phyloP scores from a whole-genome alignment of 2,329 filamentous ascomycete genomes.

The Diaporthe citri region DNA sequence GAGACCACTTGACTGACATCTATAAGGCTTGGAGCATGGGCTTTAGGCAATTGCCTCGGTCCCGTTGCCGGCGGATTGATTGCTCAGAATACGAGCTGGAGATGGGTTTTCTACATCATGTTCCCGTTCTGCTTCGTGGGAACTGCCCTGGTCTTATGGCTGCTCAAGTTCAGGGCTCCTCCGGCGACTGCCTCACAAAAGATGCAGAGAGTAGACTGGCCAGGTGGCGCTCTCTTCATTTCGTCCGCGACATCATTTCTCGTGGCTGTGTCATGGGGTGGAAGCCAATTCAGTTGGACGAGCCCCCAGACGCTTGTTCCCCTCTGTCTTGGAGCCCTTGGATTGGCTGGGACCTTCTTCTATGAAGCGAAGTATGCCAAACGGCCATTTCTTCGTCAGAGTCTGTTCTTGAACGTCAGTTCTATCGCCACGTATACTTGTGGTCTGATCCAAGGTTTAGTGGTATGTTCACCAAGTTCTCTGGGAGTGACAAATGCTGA shows the following conservation, averaged over 20 bases:
- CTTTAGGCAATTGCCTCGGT: too few species aligned
- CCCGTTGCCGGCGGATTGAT: too few species aligned
- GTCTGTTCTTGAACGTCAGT: constrained; percentile 7
- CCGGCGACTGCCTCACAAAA: too few species aligned
- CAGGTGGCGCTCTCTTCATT: constrained; percentile 21
- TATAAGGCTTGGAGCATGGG: too few species aligned
- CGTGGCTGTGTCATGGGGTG: constrained; percentile 27
- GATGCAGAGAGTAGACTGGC: constrained; percentile 23
- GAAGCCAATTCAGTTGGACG: constrained; percentile 23
- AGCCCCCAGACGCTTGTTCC: constrained; percentile 10
- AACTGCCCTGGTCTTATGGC: too few species aligned
- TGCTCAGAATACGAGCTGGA: too few species aligned
- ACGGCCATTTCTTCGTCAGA: constrained; percentile 16
- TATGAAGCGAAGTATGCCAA: neutral
- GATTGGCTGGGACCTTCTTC: neutral
- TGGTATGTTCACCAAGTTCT: neutral
- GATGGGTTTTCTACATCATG: too few species aligned
- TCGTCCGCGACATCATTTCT: constrained; percentile 9
- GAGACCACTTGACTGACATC: too few species aligned
- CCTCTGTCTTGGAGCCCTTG: constrained; percentile 1
- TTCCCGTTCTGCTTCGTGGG: too few species aligned
- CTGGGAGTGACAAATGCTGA: neutral
- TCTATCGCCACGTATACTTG: constrained; percentile 3
- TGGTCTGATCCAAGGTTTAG: neutral
- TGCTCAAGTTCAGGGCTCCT: too few species aligned